Percentiles rank a stretch among this genome's conserved stretches.
Conservation (phyloP, 148 eudicot genomes). For the Chenopodium berlandieri region DNA sequence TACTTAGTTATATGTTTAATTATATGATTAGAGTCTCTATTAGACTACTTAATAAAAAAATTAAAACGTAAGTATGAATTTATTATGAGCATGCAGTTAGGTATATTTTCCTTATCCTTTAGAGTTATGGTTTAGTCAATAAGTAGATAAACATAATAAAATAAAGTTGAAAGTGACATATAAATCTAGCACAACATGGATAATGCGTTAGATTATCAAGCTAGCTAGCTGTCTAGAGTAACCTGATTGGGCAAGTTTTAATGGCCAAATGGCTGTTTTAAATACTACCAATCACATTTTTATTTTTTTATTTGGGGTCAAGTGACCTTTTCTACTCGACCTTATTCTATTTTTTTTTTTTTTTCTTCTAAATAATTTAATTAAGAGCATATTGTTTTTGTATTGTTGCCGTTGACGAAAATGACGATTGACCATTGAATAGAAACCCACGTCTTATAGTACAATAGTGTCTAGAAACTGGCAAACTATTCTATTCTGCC, state of each 20-base stretch:
- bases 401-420: neutral
- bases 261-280: neutral
- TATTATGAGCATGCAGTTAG: neutral
- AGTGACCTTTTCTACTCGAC: slow-evolving; percentile 13
- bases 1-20: no score
- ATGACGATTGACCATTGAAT: neutral
- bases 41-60: no score
- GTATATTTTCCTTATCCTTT: neutral
- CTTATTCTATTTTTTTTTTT: neutral
- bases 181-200: neutral
- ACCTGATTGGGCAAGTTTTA: slow-evolving; percentile 12
- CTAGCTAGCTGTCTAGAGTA: neutral
- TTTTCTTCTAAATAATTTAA: no score
- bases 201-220: slow-evolving; percentile 3
- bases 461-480: no score
- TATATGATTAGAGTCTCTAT: no score
- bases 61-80: neutral
- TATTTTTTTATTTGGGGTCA: slow-evolving; percentile 3
- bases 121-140: neutral
- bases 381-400: neutral
- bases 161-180: slow-evolving; percentile 7
- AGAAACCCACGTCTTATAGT: no score
- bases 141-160: no score
- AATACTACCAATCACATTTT: neutral
- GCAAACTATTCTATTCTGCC: no score